A percentile compares a stretch with the other conserved stretches of the same genome.
These are phyloP conservation scores for Aspergillus melleus DNA, from an alignment of 2,329 filamentous ascomycete species.

Conservation along the genomic window DNA sequence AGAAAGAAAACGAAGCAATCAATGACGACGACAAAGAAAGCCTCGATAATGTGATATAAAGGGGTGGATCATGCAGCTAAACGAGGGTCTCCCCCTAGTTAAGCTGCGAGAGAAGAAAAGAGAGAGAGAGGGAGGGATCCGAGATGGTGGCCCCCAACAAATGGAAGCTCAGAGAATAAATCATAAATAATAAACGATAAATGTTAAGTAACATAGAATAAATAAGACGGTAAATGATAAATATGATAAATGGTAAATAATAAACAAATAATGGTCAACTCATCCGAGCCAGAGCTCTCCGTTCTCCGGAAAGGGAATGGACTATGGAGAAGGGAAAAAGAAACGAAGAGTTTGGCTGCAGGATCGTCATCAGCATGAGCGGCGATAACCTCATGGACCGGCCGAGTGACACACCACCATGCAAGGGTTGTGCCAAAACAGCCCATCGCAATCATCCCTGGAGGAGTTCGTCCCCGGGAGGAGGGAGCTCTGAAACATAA, in stretches of 20 bases:
- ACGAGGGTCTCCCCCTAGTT: conserved; percentile 6
- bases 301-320: no score
- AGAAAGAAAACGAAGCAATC: conserved; percentile 2
- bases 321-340: no score
- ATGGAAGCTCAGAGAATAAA: no score
- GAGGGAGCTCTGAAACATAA: not conserved
- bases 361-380: conserved; percentile 14
- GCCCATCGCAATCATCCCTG: not conserved
- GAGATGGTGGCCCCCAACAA: not conserved
- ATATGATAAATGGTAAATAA: conserved; percentile 4
- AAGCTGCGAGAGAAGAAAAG: not conserved
- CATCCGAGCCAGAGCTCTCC: no score
- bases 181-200: not conserved
- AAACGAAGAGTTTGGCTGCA: conserved; percentile 2
- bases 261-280: conserved; percentile 1
- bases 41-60: conserved; percentile 16
- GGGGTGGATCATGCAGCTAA: conserved; percentile 11
- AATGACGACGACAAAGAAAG: conserved; percentile 4
- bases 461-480: not conserved
- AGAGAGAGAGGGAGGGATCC: not conserved
- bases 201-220: not conserved
- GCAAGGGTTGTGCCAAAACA: conserved; percentile 20
- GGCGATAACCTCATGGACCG: conserved; percentile 19
- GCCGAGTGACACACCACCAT: conserved; percentile 19
- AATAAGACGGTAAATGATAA: not conserved